phyloP scores from a whole-genome alignment of 768 basidiomycete genomes.

The Panaeolus cyanescens region DNA sequence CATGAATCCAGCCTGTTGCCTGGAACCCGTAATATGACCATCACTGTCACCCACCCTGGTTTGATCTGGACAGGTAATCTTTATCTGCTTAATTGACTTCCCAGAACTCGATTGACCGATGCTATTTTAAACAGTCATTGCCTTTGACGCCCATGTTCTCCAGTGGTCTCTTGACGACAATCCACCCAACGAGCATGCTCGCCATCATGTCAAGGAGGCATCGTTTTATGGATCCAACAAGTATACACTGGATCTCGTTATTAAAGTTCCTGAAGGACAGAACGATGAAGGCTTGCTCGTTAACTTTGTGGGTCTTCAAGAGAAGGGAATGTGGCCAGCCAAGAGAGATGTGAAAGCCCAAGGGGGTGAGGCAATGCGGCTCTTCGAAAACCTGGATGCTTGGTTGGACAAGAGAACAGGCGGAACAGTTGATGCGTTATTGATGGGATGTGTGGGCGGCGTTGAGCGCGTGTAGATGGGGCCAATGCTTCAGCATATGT shows the following conservation, averaged over 20 bases:
- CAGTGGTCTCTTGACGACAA: conserved; percentile 81
- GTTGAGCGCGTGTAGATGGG: conserved; percentile 20
- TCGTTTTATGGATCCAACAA: conserved; percentile 80
- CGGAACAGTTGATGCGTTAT: conserved; percentile 65
- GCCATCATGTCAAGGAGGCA: conserved; percentile 92
- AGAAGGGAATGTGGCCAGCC: conserved; percentile 84
- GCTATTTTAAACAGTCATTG: conserved; percentile 54
- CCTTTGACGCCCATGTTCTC: conserved; percentile 89
- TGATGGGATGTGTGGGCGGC: conserved; percentile 75
- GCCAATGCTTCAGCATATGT: background rate
- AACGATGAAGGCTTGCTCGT: conserved; percentile 42
- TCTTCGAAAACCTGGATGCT: conserved; percentile 74
- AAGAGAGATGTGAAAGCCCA: conserved; percentile 53
- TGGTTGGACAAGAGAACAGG: conserved; percentile 71
- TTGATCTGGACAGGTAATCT: conserved; percentile 80
- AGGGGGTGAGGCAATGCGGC: conserved; percentile 61
- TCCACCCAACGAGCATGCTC: conserved; percentile 71
- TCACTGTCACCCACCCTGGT: conserved; percentile 75
- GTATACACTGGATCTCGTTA: conserved; percentile 73
- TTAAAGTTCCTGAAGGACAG: conserved; percentile 47
- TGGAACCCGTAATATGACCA: conserved; percentile 69
- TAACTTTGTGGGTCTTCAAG: conserved; percentile 82
- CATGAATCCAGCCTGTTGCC: conserved; percentile 52
- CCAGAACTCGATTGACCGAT: background rate
- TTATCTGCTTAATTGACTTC: background rate